phyloP scores from a whole-genome alignment of 2,329 filamentous ascomycete species.

The Pseudopyricularia cyperi region DNA sequence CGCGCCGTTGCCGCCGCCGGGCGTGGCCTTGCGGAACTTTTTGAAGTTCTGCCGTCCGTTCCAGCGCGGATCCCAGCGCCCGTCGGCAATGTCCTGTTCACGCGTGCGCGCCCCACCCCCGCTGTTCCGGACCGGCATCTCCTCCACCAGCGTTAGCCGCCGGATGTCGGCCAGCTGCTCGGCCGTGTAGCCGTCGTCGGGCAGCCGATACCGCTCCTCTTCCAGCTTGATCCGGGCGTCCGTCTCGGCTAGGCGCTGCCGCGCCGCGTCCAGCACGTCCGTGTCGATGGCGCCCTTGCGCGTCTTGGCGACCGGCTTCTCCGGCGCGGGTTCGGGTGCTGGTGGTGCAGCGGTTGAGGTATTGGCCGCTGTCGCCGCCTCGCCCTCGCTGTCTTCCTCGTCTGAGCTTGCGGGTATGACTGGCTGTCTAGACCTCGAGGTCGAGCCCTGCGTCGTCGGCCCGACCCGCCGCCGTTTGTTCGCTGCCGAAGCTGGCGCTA shows the following conservation, averaged over 20 bases:
- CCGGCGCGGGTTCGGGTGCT: neutral
- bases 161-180: slow-evolving; percentile 57
- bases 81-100: slow-evolving; percentile 38
- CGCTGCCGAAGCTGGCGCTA: slow-evolving; percentile 58
- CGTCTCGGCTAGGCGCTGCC: slow-evolving; percentile 47
- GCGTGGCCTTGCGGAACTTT: slow-evolving; percentile 50
- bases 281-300: slow-evolving; percentile 27
- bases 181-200: slow-evolving; percentile 39
- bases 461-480: slow-evolving; percentile 68
- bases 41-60: slow-evolving; percentile 96
- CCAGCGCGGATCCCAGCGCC: slow-evolving; percentile 77
- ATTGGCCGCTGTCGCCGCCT: slow-evolving; percentile 6
- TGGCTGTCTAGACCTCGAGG: neutral
- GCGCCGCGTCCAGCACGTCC: slow-evolving; percentile 56
- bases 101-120: slow-evolving; percentile 18
- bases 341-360: slow-evolving; percentile 9
- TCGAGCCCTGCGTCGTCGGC: neutral
- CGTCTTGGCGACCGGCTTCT: slow-evolving; percentile 9
- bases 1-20: slow-evolving; percentile 32
- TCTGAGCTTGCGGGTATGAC: neutral
- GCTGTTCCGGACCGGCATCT: slow-evolving; percentile 49
- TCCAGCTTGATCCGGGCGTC: slow-evolving; percentile 48
- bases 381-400: slow-evolving; percentile 7
- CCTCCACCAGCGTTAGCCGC: slow-evolving; percentile 62
- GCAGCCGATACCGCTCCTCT: slow-evolving; percentile 35